A percentile compares a stretch with the other conserved stretches of the same genome.
Evolutionary conservation across 441 rosid species (phyloP).

Genomic region (Pelargonium australe): DNA sequence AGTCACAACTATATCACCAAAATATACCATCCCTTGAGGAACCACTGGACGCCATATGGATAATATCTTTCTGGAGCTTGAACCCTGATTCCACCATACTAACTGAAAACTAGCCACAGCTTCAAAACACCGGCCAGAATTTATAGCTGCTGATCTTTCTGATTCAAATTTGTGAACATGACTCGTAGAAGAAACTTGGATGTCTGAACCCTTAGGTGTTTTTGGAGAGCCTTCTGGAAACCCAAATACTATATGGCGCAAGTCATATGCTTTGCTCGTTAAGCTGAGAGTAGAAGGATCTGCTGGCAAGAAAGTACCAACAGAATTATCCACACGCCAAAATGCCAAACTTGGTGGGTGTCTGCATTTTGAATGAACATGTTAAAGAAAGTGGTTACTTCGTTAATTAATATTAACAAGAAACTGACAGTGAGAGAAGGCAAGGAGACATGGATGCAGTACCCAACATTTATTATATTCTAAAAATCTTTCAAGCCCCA

Average conservation of each 20-base stretch:
- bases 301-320: constrained; percentile 83
- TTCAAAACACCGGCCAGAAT: constrained; percentile 62
- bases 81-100: constrained; percentile 82
- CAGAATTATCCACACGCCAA: constrained; percentile 90
- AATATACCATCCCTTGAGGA: constrained; percentile 77
- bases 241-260: constrained; percentile 62
- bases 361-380: constrained; percentile 36
- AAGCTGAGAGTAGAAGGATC: constrained; percentile 46
- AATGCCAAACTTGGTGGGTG: constrained; percentile 57
- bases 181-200: constrained; percentile 32
- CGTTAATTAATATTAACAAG: background rate
- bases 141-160: constrained; percentile 32
- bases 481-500: background rate
- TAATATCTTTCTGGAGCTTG: constrained; percentile 66
- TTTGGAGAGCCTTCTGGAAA: constrained; percentile 39
- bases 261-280: constrained; percentile 64
- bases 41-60: constrained; percentile 90
- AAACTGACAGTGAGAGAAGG: background rate
- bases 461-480: background rate
- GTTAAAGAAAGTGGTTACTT: background rate
- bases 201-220: constrained; percentile 32
- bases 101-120: constrained; percentile 78
- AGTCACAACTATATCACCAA: constrained; percentile 87
- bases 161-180: constrained; percentile 26
- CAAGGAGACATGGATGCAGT: background rate